phyloP scores from a whole-genome alignment of 2,329 filamentous ascomycete species.

The Talaromyces sp. region DNA sequence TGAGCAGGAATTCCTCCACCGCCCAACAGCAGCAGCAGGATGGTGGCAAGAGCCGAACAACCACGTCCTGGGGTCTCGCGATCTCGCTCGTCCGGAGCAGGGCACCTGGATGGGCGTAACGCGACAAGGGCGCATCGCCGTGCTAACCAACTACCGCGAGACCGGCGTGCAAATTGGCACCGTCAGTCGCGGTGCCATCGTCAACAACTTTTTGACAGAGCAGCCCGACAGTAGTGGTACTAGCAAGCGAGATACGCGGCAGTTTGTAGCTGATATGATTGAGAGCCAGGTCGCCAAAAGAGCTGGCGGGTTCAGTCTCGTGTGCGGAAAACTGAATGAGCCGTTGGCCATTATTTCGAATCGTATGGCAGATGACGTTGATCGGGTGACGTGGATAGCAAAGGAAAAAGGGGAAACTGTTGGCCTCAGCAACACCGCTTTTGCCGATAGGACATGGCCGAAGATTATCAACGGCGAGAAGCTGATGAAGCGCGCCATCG shows the following conservation, averaged over 20 bases:
- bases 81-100: conserved; percentile 55
- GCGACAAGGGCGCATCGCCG: conserved; percentile 55
- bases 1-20: conserved; percentile 56
- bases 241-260: conserved; percentile 29
- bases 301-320: conserved; percentile 60
- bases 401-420: conserved; percentile 47
- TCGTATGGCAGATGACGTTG: conserved; percentile 47
- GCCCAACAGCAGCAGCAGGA: conserved; percentile 54
- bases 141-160: conserved; percentile 63
- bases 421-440: conserved; percentile 59
- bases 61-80: conserved; percentile 58
- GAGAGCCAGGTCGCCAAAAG: conserved; percentile 51
- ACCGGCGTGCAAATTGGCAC: conserved; percentile 42
- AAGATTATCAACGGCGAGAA: conserved; percentile 58
- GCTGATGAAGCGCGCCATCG: conserved; percentile 48
- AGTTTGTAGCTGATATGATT: conserved; percentile 53
- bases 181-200: conserved; percentile 54
- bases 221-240: conserved; percentile 12
- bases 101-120: conserved; percentile 65
- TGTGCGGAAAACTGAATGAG: conserved; percentile 54
- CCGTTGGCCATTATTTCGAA: conserved; percentile 60
- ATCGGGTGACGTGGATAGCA: conserved; percentile 50
- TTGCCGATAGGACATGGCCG: conserved; percentile 56
- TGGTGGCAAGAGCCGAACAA: conserved; percentile 57
- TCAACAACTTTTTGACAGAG: conserved; percentile 55